Conservation (phyloP, 2,329 filamentous ascomycete genomes). For the Phaeosphaeria sp. region DNA sequence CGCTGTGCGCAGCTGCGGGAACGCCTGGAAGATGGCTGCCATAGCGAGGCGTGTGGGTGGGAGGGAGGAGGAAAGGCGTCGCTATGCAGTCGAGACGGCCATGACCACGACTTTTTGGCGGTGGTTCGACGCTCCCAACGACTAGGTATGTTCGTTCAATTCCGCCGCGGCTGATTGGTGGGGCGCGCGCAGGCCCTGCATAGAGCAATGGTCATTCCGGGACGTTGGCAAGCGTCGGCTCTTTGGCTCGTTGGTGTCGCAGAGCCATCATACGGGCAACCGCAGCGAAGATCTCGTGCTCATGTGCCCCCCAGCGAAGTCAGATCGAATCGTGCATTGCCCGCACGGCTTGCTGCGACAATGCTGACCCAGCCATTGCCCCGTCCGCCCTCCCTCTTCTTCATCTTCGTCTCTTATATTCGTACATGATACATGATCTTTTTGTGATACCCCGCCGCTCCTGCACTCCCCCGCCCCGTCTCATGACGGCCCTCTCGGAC, state of each 20-base stretch:
- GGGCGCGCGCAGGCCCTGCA: slow-evolving; percentile 6
- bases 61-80: background rate
- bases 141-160: slow-evolving; percentile 4
- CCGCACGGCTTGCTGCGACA: background rate
- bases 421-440: background rate
- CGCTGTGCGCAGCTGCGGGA: slow-evolving; percentile 47
- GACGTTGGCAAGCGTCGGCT: slow-evolving; percentile 17
- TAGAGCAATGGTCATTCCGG: background rate
- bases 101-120: slow-evolving; percentile 18
- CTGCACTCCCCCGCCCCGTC: background rate
- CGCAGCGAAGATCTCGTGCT: slow-evolving; percentile 18
- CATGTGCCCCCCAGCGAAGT: background rate
- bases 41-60: slow-evolving; percentile 23
- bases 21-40: slow-evolving; percentile 45
- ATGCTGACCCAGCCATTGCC: background rate
- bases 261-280: slow-evolving; percentile 21
- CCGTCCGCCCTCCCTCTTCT: background rate
- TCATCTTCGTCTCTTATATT: background rate
- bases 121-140: slow-evolving; percentile 2
- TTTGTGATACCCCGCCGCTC: background rate
- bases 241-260: background rate
- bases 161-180: slow-evolving; percentile 2
- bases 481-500: background rate
- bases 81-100: slow-evolving; percentile 8
- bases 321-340: background rate